Percentiles rank a stretch among this genome's conserved stretches.
Evolutionary conservation across 2,329 filamentous ascomycete species (phyloP).

Genomic region (Coleophoma cylindrospora): DNA sequence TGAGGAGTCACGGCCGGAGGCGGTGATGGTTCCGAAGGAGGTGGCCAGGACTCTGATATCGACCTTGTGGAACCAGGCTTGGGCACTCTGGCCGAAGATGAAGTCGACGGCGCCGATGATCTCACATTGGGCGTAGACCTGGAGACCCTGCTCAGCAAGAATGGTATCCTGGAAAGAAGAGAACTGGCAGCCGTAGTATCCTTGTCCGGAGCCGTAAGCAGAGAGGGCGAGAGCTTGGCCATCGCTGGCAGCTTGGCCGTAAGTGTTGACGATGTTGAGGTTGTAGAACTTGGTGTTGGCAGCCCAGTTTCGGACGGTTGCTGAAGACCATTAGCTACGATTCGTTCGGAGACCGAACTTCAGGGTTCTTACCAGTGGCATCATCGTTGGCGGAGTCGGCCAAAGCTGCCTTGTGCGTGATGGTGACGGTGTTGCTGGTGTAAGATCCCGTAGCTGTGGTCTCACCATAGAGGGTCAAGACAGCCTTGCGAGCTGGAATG

Average conservation of each 20-base stretch:
- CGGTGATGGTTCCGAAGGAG: constrained; percentile 38
- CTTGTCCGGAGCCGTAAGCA: constrained; percentile 41
- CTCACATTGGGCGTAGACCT: constrained; percentile 47
- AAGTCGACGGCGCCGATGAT: constrained; percentile 53
- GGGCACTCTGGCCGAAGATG: constrained; percentile 46
- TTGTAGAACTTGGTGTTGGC: constrained; percentile 50
- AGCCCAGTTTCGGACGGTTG: constrained; percentile 16
- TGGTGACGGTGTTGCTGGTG: constrained; percentile 41
- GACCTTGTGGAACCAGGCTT: constrained; percentile 43
- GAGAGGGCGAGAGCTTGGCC: constrained; percentile 43
- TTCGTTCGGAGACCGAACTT: no score
- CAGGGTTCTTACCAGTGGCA: constrained; percentile 13
- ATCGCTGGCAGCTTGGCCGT: constrained; percentile 31
- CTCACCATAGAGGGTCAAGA: constrained; percentile 46
- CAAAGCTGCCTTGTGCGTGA: constrained; percentile 30
- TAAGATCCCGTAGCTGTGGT: constrained; percentile 39
- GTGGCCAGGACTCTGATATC: constrained; percentile 38
- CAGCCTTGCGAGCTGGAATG: constrained; percentile 36
- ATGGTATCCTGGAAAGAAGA: constrained; percentile 50
- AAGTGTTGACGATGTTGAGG: constrained; percentile 44
- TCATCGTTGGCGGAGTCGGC: constrained; percentile 33
- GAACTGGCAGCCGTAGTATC: constrained; percentile 48
- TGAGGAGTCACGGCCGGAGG: constrained; percentile 31
- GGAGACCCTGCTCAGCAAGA: constrained; percentile 39
- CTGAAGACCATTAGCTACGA: background rate